Evolutionary conservation across 1,139 yeast species (phyloP).

Genomic region (Sugiyamaella novakii): DNA sequence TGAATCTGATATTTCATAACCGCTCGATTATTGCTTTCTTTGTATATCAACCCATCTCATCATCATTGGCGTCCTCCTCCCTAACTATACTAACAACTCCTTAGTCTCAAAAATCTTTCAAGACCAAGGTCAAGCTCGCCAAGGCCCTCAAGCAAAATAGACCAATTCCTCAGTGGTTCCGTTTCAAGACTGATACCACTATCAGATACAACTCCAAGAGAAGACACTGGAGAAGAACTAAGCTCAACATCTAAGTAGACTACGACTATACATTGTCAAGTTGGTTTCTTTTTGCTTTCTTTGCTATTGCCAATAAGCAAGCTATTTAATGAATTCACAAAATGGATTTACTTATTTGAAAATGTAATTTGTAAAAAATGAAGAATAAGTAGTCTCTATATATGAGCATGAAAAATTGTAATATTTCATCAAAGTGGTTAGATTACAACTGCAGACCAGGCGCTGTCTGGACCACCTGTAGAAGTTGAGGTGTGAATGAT

Average conservation of each 20-base stretch:
- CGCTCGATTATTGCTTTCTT: too few species aligned
- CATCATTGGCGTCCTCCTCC: not conserved
- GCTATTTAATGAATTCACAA: constrained; percentile 16
- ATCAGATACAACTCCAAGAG: constrained; percentile 99
- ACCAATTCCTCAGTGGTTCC: constrained; percentile 99
- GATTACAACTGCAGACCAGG: not conserved
- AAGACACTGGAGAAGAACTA: constrained; percentile 99
- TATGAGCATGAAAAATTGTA: constrained; percentile 4
- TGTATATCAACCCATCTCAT: too few species aligned
- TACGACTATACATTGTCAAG: not conserved
- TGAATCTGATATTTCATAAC: too few species aligned
- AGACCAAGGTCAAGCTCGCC: constrained; percentile 98
- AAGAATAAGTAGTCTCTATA: constrained; percentile 4
- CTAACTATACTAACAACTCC: constrained; percentile 13
- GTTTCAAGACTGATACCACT: constrained; percentile 97
- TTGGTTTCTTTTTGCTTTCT: constrained; percentile 12
- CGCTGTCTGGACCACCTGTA: too few species aligned
- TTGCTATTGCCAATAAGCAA: constrained; percentile 3
- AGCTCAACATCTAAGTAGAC: constrained; percentile 84
- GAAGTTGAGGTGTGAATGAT: too few species aligned
- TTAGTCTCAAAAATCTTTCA: constrained; percentile 88
- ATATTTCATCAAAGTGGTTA: not conserved
- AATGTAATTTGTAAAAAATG: constrained; percentile 9
- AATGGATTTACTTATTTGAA: constrained; percentile 9
- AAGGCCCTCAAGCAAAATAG: constrained; percentile 99